Percentiles rank a stretch among this genome's conserved stretches.
Evolutionary conservation across 768 basidiomycete genomes (phyloP).

Genomic region (Xerocomus brunneocitrinus): DNA sequence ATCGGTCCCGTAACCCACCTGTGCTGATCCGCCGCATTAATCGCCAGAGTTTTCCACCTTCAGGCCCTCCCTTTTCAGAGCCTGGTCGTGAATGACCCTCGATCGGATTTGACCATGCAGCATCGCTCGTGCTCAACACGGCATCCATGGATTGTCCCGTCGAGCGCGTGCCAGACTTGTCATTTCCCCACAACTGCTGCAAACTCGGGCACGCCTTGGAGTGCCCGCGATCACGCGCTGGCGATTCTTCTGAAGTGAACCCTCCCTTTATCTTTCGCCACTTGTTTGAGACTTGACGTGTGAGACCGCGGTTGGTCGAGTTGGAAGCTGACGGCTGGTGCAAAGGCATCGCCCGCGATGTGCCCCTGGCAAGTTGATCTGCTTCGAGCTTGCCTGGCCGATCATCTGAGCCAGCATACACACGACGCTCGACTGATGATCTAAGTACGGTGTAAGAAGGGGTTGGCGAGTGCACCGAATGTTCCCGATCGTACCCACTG

Average conservation of each 20-base stretch:
- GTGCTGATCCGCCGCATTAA: constrained; percentile 68
- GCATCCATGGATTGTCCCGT: constrained; percentile 20
- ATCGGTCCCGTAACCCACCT: constrained; percentile 55
- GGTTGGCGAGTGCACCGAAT: constrained; percentile 16
- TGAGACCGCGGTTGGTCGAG: constrained; percentile 21
- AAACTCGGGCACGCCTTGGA: constrained; percentile 30
- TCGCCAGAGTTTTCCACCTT: constrained; percentile 55
- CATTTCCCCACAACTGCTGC: constrained; percentile 26
- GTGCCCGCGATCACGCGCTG: constrained; percentile 13
- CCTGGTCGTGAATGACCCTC: constrained; percentile 8
- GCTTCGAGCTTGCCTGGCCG: constrained; percentile 9
- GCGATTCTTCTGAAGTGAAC: constrained; percentile 21
- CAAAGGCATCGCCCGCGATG: background rate
- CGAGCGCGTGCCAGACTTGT: constrained; percentile 5
- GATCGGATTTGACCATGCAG: constrained; percentile 11
- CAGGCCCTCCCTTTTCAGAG: constrained; percentile 16
- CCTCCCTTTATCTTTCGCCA: constrained; percentile 26
- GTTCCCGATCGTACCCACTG: constrained; percentile 13
- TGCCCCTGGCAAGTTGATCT: background rate
- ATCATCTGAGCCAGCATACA: constrained; percentile 43
- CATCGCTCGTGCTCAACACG: constrained; percentile 7
- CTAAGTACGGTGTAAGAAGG: constrained; percentile 62
- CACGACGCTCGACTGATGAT: constrained; percentile 38
- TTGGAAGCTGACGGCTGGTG: constrained; percentile 11
- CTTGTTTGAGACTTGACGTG: constrained; percentile 35